Evolutionary conservation across 176 grass and related monocot genomes (phyloP).

Genomic region (Puya raimondii): DNA sequence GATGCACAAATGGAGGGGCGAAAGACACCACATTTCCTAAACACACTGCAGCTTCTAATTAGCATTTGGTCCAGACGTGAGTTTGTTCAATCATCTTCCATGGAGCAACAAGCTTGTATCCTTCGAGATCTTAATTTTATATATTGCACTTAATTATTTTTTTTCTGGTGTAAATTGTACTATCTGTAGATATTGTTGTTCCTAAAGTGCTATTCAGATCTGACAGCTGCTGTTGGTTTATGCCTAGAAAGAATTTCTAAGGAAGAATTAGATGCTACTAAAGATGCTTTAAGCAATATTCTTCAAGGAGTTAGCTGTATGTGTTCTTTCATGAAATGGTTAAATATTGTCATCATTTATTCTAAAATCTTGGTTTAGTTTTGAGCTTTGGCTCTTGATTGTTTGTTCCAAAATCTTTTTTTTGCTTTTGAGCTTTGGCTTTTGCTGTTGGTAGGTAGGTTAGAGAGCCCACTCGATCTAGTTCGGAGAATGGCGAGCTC

Average conservation of each 20-base stretch:
- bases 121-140: slow-evolving; percentile 19
- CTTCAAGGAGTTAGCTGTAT: slow-evolving; percentile 95
- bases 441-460: slow-evolving; percentile 53
- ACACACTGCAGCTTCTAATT: slow-evolving; percentile 42
- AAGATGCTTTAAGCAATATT: slow-evolving; percentile 78
- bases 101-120: slow-evolving; percentile 99
- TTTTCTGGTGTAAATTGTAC: neutral
- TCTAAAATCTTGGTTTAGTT: neutral
- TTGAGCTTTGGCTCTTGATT: neutral
- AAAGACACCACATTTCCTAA: slow-evolving; percentile 43
- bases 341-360: slow-evolving; percentile 7
- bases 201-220: slow-evolving; percentile 61
- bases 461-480: slow-evolving; percentile 89
- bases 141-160: neutral
- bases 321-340: slow-evolving; percentile 21
- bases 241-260: slow-evolving; percentile 73
- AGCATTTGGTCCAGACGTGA: slow-evolving; percentile 78
- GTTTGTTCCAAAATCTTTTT: too few relatives aligned
- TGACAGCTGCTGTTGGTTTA: slow-evolving; percentile 85
- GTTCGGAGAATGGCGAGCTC: slow-evolving; percentile 84
- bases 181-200: slow-evolving; percentile 25
- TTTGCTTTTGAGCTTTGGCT: slow-evolving; percentile 23
- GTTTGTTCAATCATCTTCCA: slow-evolving; percentile 84
- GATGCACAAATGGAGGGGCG: slow-evolving; percentile 23
- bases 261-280: slow-evolving; percentile 68